Percentiles rank a stretch among this genome's conserved stretches.
These are phyloP conservation scores for Sclerotinia trifoliorum DNA, from an alignment of 2,329 filamentous ascomycete genomes.

Conservation along the genomic window DNA sequence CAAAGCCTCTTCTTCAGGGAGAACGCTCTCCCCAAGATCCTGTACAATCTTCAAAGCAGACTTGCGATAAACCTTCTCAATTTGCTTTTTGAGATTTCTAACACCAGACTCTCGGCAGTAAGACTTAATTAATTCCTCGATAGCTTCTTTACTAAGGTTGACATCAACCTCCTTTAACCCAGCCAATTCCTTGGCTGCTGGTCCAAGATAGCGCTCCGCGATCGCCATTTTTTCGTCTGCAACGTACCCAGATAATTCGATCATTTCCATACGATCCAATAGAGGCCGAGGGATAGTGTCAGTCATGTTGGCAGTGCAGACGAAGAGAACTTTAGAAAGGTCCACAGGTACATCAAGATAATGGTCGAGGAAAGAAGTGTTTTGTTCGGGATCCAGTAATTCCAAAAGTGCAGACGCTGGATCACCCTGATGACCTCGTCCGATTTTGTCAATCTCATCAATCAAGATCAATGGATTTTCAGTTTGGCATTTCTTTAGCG, in stretches of 20 bases:
- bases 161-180: slow-evolving; percentile 90
- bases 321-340: slow-evolving; percentile 94
- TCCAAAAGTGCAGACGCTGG: slow-evolving; percentile 92
- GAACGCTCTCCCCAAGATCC: slow-evolving; percentile 80
- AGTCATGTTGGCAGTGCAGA: slow-evolving; percentile 98
- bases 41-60: slow-evolving; percentile 96
- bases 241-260: slow-evolving; percentile 93
- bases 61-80: slow-evolving; percentile 98
- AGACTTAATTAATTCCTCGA: slow-evolving; percentile 95
- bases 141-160: slow-evolving; percentile 79
- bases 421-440: slow-evolving; percentile 92
- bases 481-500: slow-evolving; percentile 97
- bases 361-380: slow-evolving; percentile 94
- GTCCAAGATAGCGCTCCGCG: slow-evolving; percentile 86
- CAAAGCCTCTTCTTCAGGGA: slow-evolving; percentile 77
- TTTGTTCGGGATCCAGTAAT: slow-evolving; percentile 93
- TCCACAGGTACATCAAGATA: slow-evolving; percentile 99
- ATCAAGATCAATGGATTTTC: slow-evolving; percentile 97
- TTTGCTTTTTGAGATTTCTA: slow-evolving; percentile 97
- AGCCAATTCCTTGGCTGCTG: slow-evolving; percentile 89
- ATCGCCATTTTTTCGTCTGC: slow-evolving; percentile 99
- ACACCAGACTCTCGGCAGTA: slow-evolving; percentile 98
- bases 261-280: slow-evolving; percentile 96
- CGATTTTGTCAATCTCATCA: slow-evolving; percentile 98
- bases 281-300: slow-evolving; percentile 95